Conservation (phyloP, 306 rosid species). For the Castanospermum australe region DNA sequence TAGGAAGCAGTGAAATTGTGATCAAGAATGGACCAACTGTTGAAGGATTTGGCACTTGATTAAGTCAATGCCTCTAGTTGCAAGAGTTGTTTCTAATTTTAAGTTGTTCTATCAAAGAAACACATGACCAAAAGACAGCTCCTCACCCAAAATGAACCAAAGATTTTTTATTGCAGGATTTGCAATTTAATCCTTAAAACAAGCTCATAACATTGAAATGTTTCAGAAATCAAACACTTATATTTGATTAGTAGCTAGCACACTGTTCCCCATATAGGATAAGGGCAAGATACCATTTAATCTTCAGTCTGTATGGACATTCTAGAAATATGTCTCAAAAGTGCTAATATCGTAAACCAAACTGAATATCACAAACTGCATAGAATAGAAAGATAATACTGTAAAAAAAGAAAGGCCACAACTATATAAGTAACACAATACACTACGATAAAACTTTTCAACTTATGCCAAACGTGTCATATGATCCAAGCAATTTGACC, state of each 20-base stretch:
- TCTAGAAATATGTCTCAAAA: neutral
- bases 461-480: neutral
- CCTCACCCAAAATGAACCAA: neutral
- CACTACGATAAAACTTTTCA: neutral
- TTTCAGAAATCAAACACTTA: neutral
- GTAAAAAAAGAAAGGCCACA: neutral
- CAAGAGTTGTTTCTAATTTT: neutral
- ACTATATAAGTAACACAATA: neutral
- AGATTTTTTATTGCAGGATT: neutral
- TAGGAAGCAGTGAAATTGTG: neutral
- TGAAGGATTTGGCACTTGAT: neutral
- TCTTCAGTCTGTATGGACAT: neutral
- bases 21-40: neutral
- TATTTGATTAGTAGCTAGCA: neutral
- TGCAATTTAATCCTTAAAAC: neutral
- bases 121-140: neutral
- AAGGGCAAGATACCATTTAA: neutral
- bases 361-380: neutral
- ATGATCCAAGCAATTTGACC: neutral
- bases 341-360: neutral
- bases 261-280: neutral
- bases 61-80: conserved; percentile 15
- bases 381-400: neutral
- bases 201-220: neutral
- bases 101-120: neutral